Evolutionary conservation across 495 filamentous ascomycete genomes (phyloP).

Genomic region (Hypoxylon rickii): DNA sequence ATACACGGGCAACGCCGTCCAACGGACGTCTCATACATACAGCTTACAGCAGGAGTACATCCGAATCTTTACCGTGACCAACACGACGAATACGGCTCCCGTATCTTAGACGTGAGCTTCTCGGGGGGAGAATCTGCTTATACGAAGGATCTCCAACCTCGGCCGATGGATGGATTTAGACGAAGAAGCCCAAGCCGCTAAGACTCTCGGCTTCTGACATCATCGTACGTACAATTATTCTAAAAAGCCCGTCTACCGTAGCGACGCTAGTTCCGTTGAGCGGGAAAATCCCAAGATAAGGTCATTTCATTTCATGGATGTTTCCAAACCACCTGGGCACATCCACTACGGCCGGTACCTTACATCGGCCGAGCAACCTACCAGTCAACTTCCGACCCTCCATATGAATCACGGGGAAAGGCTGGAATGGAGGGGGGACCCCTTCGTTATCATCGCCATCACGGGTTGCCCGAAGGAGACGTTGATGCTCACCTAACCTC

Average conservation of each 20-base stretch:
- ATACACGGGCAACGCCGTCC: slow-evolving; percentile 25
- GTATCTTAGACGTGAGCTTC: too few species aligned
- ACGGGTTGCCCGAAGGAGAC: slow-evolving; percentile 34
- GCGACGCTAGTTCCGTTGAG: slow-evolving; percentile 22
- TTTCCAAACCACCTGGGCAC: slow-evolving; percentile 17
- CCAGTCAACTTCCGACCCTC: slow-evolving; percentile 36
- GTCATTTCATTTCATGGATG: slow-evolving; percentile 27
- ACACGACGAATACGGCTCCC: not conserved
- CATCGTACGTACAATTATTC: slow-evolving; percentile 23
- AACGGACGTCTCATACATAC: slow-evolving; percentile 8
- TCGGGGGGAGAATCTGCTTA: too few species aligned
- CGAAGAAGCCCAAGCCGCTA: not conserved
- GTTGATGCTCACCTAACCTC: slow-evolving; percentile 21
- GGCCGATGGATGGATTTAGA: not conserved
- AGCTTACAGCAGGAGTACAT: not conserved
- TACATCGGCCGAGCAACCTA: slow-evolving; percentile 36
- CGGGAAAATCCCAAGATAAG: slow-evolving; percentile 26
- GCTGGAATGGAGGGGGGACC: slow-evolving; percentile 29
- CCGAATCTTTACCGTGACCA: slow-evolving; percentile 2
- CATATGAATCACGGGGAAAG: slow-evolving; percentile 34
- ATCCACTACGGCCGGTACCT: slow-evolving; percentile 35
- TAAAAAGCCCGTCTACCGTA: slow-evolving; percentile 20
- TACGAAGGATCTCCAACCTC: too few species aligned
- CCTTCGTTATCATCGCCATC: slow-evolving; percentile 29
- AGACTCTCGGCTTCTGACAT: slow-evolving; percentile 27